These are phyloP conservation scores for Corniculantispora saksenae DNA, from an alignment of 2,329 filamentous ascomycete genomes.

Conservation along the genomic window DNA sequence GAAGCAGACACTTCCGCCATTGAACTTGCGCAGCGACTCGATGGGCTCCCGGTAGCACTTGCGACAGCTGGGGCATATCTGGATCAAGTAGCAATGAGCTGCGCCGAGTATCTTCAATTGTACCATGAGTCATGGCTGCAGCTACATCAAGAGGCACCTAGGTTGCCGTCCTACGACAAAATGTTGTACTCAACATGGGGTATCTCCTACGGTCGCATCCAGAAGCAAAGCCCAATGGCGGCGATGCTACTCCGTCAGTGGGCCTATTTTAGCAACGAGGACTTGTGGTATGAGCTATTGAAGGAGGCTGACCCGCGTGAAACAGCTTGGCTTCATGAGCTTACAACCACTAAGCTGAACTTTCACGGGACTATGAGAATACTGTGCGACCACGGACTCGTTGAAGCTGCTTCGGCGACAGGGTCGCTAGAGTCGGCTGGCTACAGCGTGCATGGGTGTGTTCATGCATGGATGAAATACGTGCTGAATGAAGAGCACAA, in stretches of 20 bases:
- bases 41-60: slow-evolving; percentile 48
- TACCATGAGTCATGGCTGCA: slow-evolving; percentile 41
- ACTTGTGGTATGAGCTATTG: slow-evolving; percentile 48
- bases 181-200: slow-evolving; percentile 40
- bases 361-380: slow-evolving; percentile 32
- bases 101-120: slow-evolving; percentile 39
- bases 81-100: slow-evolving; percentile 35
- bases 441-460: slow-evolving; percentile 36
- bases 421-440: slow-evolving; percentile 23
- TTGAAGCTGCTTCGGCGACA: slow-evolving; percentile 22
- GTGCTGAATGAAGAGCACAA: slow-evolving; percentile 26
- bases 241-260: slow-evolving; percentile 41
- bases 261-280: slow-evolving; percentile 45
- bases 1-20: slow-evolving; percentile 32
- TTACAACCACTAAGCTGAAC: slow-evolving; percentile 24
- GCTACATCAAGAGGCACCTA: slow-evolving; percentile 33
- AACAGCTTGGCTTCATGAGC: slow-evolving; percentile 27
- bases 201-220: slow-evolving; percentile 39
- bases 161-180: slow-evolving; percentile 32
- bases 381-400: slow-evolving; percentile 32
- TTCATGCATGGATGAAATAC: slow-evolving; percentile 34
- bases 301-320: slow-evolving; percentile 12
- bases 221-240: slow-evolving; percentile 22
- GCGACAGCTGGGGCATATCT: slow-evolving; percentile 49
- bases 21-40: slow-evolving; percentile 38